These are phyloP conservation scores for Fusarium papillatum DNA, from an alignment of 2,329 filamentous ascomycete species.

Conservation along the genomic window DNA sequence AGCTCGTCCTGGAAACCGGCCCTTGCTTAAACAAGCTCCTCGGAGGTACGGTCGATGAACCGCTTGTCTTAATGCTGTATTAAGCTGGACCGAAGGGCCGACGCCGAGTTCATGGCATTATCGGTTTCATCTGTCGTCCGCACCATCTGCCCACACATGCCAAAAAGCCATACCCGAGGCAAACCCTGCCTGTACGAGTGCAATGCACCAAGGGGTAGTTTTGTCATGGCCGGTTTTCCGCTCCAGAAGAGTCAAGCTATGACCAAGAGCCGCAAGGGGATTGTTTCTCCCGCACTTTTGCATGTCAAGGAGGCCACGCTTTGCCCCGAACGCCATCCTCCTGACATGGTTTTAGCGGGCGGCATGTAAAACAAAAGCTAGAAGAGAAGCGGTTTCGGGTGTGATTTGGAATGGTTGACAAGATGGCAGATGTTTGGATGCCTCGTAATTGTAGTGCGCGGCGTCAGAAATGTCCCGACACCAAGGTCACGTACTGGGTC, in stretches of 20 bases:
- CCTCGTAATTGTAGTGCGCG: neutral
- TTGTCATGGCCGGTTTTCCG: constrained; percentile 2
- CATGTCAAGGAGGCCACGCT: neutral
- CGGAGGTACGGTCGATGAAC: neutral
- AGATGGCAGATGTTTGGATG: neutral
- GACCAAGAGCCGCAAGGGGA: neutral
- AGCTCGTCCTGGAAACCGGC: neutral
- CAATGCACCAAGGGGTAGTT: neutral
- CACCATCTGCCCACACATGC: neutral
- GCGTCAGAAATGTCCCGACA: neutral
- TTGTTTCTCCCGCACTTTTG: constrained; percentile 12
- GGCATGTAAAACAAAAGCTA: neutral
- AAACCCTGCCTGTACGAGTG: neutral
- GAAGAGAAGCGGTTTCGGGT: neutral
- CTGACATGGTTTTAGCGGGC: neutral
- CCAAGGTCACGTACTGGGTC: neutral
- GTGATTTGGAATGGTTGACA: neutral
- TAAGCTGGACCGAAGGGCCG: neutral
- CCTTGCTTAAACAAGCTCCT: neutral
- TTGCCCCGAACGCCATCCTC: constrained; percentile 2
- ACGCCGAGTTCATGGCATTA: neutral
- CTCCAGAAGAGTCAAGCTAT: neutral
- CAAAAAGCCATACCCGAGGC: neutral
- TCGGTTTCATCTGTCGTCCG: neutral
- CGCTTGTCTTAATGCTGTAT: neutral